Percentiles rank a stretch among this genome's conserved stretches.
phyloP scores from a whole-genome alignment of 1,284 basidiomycete species.

The Cutaneotrichosporon sp. region DNA sequence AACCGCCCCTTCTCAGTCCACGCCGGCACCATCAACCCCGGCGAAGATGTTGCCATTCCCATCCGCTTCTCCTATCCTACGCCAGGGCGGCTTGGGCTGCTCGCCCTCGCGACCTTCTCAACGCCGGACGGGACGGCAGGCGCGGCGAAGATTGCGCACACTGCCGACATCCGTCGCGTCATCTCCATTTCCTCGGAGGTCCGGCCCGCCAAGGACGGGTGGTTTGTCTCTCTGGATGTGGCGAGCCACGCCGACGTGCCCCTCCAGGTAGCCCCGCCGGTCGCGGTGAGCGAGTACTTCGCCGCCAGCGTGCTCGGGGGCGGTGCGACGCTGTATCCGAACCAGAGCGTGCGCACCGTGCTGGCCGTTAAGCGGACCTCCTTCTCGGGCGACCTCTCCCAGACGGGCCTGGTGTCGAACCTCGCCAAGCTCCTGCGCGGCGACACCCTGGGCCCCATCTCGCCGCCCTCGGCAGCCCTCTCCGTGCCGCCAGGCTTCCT shows the following conservation, averaged over 20 bases:
- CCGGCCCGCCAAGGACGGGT: constrained; percentile 11
- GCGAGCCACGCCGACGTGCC: constrained; percentile 17
- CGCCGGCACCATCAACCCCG: constrained; percentile 28
- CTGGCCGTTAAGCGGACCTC: constrained; percentile 11
- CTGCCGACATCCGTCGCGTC: constrained; percentile 24
- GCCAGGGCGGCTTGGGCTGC: constrained; percentile 31
- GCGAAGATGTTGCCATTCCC: constrained; percentile 27
- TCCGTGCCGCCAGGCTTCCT: constrained; percentile 22
- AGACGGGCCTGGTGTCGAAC: constrained; percentile 28
- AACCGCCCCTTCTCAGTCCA: constrained; percentile 24
- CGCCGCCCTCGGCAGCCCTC: constrained; percentile 8
- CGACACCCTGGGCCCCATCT: constrained; percentile 11
- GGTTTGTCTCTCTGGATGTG: constrained; percentile 16
- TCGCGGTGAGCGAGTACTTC: constrained; percentile 18
- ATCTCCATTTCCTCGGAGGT: constrained; percentile 14
- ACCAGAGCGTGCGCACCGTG: constrained; percentile 34
- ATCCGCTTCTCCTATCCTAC: constrained; percentile 26
- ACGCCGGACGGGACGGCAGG: constrained; percentile 21
- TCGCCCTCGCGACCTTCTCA: constrained; percentile 32
- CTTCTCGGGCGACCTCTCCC: constrained; percentile 23
- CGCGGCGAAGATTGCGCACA: constrained; percentile 22
- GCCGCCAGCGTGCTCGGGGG: background rate
- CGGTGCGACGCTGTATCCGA: constrained; percentile 27
- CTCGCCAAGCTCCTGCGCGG: constrained; percentile 36
- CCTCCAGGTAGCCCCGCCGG: constrained; percentile 9